Percentiles rank a stretch among this genome's conserved stretches.
phyloP scores from a whole-genome alignment of 2,329 filamentous ascomycete species.

The Myriangium duriaei region DNA sequence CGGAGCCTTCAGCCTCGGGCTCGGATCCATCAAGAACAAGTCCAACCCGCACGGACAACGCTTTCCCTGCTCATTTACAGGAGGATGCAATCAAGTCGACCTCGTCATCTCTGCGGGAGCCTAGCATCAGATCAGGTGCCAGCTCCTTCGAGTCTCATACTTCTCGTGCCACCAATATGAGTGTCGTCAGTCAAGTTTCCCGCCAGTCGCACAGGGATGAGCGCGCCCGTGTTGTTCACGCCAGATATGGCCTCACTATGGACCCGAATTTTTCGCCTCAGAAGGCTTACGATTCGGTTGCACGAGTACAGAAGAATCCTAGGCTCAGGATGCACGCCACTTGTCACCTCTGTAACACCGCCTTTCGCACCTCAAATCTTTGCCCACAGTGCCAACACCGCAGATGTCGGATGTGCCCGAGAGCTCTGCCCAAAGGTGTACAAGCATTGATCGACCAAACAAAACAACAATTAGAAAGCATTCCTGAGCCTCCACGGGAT shows the following conservation, averaged over 20 bases:
- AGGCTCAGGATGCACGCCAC: conserved; percentile 5
- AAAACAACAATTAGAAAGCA: conserved; percentile 1
- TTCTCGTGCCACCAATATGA: conserved; percentile 6
- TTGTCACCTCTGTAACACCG: conserved; percentile 6
- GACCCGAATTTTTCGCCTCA: conserved; percentile 5
- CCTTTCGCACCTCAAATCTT: conserved; percentile 1
- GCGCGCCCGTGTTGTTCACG: conserved; percentile 1
- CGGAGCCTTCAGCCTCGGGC: too few species aligned
- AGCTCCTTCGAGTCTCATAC: conserved; percentile 3
- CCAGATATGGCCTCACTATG: conserved; percentile 6
- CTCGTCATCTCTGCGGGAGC: background rate
- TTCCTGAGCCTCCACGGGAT: background rate
- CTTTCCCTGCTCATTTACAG: too few species aligned
- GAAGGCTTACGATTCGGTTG: conserved; percentile 1
- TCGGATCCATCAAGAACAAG: too few species aligned
- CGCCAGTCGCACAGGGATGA: conserved; percentile 2
- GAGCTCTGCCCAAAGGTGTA: conserved; percentile 6
- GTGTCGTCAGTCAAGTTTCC: conserved; percentile 3
- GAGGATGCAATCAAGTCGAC: too few species aligned
- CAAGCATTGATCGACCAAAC: conserved; percentile 7
- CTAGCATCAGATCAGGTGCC: conserved; percentile 2
- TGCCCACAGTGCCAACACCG: conserved; percentile 7
- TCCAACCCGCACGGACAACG: too few species aligned
- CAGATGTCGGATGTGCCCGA: conserved; percentile 7
- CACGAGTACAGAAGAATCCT: conserved; percentile 4